phyloP scores from a whole-genome alignment of 2,329 filamentous ascomycete genomes.

The Biscogniauxia marginata region DNA sequence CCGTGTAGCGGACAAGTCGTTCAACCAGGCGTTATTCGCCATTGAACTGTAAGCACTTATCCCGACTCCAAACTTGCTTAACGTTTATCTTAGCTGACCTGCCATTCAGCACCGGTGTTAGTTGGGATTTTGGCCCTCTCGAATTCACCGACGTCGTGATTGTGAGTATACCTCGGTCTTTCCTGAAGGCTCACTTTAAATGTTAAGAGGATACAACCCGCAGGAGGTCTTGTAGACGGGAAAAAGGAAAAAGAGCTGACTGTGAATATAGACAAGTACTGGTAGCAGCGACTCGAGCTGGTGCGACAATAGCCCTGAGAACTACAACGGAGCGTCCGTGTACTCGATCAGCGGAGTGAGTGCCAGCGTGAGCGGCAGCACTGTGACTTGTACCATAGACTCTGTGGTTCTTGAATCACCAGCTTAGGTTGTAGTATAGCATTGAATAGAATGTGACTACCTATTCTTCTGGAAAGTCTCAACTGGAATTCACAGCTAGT shows the following conservation, averaged over 20 bases:
- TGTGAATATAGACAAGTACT: constrained; percentile 21
- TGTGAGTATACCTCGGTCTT: constrained; percentile 38
- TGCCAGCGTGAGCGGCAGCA: constrained; percentile 33
- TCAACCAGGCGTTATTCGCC: constrained; percentile 41
- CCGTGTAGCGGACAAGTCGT: constrained; percentile 33
- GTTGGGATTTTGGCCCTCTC: constrained; percentile 41
- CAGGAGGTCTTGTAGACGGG: too few species aligned
- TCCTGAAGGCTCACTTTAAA: neutral
- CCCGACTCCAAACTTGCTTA: neutral
- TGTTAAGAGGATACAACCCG: too few species aligned
- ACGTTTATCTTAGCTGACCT: neutral
- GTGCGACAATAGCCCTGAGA: constrained; percentile 36
- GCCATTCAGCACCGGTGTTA: constrained; percentile 28
- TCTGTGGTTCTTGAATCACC: constrained; percentile 44
- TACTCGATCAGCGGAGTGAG: constrained; percentile 36
- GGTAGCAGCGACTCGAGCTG: constrained; percentile 31
- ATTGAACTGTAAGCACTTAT: constrained; percentile 37
- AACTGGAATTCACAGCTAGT: neutral
- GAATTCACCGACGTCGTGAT: constrained; percentile 47
- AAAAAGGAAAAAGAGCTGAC: constrained; percentile 12
- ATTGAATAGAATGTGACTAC: neutral
- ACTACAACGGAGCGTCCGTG: constrained; percentile 37
- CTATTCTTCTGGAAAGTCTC: neutral
- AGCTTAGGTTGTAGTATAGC: constrained; percentile 16
- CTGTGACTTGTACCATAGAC: constrained; percentile 42